phyloP scores from a whole-genome alignment of 192 early-diverging fungal genomes.

The Coemansia sp. region DNA sequence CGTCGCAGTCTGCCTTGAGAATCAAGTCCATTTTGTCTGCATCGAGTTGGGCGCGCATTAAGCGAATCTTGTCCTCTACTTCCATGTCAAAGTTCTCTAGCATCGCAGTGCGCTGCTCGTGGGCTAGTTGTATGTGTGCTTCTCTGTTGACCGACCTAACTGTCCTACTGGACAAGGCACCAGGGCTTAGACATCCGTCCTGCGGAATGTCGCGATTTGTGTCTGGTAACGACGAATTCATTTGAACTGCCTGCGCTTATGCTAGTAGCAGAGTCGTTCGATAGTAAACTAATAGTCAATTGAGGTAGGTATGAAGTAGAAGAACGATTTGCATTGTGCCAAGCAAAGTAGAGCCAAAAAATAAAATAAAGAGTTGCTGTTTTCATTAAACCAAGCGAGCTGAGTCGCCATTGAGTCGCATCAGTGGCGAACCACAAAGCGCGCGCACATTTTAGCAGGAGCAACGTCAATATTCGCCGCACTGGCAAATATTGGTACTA shows the following conservation, averaged over 20 bases:
- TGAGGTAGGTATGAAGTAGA: background rate
- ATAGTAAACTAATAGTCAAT: background rate
- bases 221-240: background rate
- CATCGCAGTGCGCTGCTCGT: slow-evolving; percentile 51
- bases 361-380: background rate
- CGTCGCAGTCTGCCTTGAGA: slow-evolving; percentile 53
- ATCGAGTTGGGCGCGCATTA: slow-evolving; percentile 50
- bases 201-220: slow-evolving; percentile 12
- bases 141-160: slow-evolving; percentile 25
- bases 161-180: slow-evolving; percentile 18
- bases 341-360: background rate
- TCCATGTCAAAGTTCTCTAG: slow-evolving; percentile 58
- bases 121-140: slow-evolving; percentile 27
- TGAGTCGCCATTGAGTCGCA: background rate
- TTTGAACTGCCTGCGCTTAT: background rate
- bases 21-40: slow-evolving; percentile 44
- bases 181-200: slow-evolving; percentile 24
- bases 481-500: background rate
- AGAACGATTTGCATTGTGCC: background rate
- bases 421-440: background rate
- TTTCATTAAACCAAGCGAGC: background rate
- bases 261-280: background rate
- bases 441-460: slow-evolving; percentile 3
- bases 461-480: slow-evolving; percentile 6
- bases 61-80: slow-evolving; percentile 52